A percentile compares a stretch with the other conserved stretches of the same genome.
Evolutionary conservation across 208 protist species (phyloP).

Genomic region (Porcisia hertigi): DNA sequence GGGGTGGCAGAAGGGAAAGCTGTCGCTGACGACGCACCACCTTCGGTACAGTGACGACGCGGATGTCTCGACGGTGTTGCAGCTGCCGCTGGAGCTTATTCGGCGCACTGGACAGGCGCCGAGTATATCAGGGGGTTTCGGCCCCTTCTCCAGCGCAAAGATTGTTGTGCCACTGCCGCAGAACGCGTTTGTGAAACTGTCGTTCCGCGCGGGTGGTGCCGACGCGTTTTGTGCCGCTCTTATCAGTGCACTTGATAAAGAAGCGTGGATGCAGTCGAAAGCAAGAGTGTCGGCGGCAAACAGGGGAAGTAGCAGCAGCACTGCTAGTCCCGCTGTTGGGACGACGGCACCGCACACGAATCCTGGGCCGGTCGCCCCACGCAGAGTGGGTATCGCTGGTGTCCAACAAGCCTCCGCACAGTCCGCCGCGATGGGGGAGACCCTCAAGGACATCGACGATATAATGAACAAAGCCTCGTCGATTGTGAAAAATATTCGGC

Average conservation of each 20-base stretch:
- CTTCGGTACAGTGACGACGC: constrained; percentile 56
- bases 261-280: constrained; percentile 33
- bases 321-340: not conserved
- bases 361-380: constrained; percentile 27
- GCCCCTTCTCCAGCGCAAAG: constrained; percentile 59
- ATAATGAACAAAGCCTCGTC: constrained; percentile 82
- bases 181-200: constrained; percentile 46
- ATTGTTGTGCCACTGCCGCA: constrained; percentile 57
- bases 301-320: not conserved
- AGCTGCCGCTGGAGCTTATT: constrained; percentile 56
- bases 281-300: not conserved
- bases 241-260: constrained; percentile 38
- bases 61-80: constrained; percentile 29
- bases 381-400: constrained; percentile 73
- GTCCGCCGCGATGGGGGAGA: constrained; percentile 48
- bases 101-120: constrained; percentile 31
- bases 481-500: constrained; percentile 67
- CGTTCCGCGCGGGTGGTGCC: constrained; percentile 65
- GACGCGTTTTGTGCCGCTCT: constrained; percentile 51
- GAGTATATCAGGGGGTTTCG: constrained; percentile 35
- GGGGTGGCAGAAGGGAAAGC: constrained; percentile 56
- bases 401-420: constrained; percentile 64
- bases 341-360: not conserved
- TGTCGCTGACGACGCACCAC: constrained; percentile 67
- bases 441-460: constrained; percentile 81